phyloP scores from a whole-genome alignment of 495 filamentous ascomycete species.

The Podospora didyma region DNA sequence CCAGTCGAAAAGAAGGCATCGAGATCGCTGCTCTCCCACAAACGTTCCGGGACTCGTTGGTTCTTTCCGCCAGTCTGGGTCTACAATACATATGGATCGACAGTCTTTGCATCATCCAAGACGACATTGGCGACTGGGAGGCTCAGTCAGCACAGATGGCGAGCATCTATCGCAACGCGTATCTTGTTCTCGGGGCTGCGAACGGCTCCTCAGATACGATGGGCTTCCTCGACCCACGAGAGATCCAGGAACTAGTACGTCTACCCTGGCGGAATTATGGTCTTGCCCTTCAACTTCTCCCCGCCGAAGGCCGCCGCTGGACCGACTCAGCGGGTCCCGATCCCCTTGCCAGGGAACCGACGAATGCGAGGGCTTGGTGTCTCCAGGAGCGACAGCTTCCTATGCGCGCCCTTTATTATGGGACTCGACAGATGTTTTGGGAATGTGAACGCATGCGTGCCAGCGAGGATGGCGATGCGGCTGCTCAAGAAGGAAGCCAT shows the following conservation, averaged over 20 bases:
- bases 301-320: neutral
- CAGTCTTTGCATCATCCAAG: constrained; percentile 43
- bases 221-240: constrained; percentile 16
- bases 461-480: constrained; percentile 17
- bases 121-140: constrained; percentile 32
- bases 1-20: constrained; percentile 14
- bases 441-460: constrained; percentile 22
- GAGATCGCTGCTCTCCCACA: constrained; percentile 14
- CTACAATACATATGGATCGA: constrained; percentile 44
- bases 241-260: constrained; percentile 1
- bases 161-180: constrained; percentile 34
- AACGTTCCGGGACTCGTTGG: constrained; percentile 21
- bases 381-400: constrained; percentile 33
- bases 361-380: constrained; percentile 32
- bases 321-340: neutral
- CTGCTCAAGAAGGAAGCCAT: constrained; percentile 11
- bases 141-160: constrained; percentile 36
- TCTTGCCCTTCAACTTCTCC: constrained; percentile 12
- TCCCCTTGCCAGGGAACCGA: constrained; percentile 14
- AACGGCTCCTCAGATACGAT: constrained; percentile 7
- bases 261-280: neutral
- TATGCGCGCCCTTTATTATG: constrained; percentile 23
- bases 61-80: constrained; percentile 19
- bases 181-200: constrained; percentile 21
- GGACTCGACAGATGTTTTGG: constrained; percentile 24